Evolutionary conservation across 1,139 yeast species (phyloP).

Genomic region (Geotrichum restrictum): DNA sequence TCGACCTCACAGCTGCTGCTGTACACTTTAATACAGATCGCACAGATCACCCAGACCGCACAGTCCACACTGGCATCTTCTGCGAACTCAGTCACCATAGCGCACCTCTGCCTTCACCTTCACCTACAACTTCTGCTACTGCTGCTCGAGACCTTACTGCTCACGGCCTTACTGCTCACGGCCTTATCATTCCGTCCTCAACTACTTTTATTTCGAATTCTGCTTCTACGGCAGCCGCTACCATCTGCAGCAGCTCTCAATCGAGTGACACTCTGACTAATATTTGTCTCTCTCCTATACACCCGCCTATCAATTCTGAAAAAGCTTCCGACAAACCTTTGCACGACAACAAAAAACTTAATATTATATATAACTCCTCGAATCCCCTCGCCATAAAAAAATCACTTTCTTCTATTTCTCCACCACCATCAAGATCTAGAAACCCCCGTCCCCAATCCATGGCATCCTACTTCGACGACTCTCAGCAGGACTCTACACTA

Average conservation of each 20-base stretch:
- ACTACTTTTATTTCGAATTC: background rate
- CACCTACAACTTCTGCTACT: too few relatives aligned
- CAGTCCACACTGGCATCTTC: too few relatives aligned
- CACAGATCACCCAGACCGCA: too few relatives aligned
- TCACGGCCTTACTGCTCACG: too few relatives aligned
- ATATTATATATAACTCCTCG: background rate
- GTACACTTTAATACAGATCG: too few relatives aligned
- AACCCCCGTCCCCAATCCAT: background rate
- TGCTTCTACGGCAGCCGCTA: background rate
- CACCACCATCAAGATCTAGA: background rate
- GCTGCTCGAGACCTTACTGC: too few relatives aligned
- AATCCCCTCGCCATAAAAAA: background rate
- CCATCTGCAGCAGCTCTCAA: background rate
- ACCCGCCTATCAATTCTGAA: background rate
- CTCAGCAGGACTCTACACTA: constrained; percentile 9
- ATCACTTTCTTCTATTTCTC: background rate
- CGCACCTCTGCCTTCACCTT: too few relatives aligned
- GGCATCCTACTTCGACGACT: constrained; percentile 7
- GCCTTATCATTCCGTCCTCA: too few relatives aligned
- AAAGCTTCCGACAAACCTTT: background rate
- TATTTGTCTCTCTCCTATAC: background rate
- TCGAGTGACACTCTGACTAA: constrained; percentile 1
- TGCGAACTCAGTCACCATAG: too few relatives aligned
- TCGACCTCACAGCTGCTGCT: too few relatives aligned
- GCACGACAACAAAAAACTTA: background rate